Evolutionary conservation across 495 filamentous ascomycete species (phyloP).

Genomic region (Podospora conica): DNA sequence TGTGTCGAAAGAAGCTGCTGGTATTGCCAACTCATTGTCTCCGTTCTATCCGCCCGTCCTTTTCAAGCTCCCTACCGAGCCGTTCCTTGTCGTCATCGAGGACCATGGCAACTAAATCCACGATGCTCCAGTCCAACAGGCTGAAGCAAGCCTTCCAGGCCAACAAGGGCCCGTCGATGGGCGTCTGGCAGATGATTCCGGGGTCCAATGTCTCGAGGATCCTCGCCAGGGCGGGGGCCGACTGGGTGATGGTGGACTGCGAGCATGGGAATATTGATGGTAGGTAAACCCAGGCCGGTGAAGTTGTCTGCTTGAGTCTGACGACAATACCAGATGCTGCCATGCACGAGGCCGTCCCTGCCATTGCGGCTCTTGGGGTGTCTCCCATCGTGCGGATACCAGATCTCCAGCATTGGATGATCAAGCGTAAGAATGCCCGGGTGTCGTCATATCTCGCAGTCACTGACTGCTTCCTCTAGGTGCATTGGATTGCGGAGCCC

Average conservation of each 20-base stretch:
- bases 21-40: neutral
- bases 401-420: constrained; percentile 62
- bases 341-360: constrained; percentile 80
- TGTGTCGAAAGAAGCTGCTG: neutral
- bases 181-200: constrained; percentile 69
- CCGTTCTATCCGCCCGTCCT: neutral
- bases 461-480: constrained; percentile 32
- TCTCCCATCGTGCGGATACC: constrained; percentile 63
- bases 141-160: constrained; percentile 52
- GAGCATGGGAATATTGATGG: constrained; percentile 78
- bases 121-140: constrained; percentile 59
- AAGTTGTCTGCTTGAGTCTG: constrained; percentile 29
- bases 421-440: constrained; percentile 51
- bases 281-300: constrained; percentile 22
- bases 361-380: constrained; percentile 59
- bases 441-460: neutral
- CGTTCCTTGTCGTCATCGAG: constrained; percentile 7
- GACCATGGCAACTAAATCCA: constrained; percentile 19
- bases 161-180: constrained; percentile 53
- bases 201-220: constrained; percentile 64
- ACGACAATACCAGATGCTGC: constrained; percentile 56
- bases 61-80: neutral
- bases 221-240: constrained; percentile 59
- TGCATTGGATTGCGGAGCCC: constrained; percentile 62
- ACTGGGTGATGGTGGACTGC: constrained; percentile 71